phyloP scores from a whole-genome alignment of 208 protist genomes.

The Entamoeba histolytica region DNA sequence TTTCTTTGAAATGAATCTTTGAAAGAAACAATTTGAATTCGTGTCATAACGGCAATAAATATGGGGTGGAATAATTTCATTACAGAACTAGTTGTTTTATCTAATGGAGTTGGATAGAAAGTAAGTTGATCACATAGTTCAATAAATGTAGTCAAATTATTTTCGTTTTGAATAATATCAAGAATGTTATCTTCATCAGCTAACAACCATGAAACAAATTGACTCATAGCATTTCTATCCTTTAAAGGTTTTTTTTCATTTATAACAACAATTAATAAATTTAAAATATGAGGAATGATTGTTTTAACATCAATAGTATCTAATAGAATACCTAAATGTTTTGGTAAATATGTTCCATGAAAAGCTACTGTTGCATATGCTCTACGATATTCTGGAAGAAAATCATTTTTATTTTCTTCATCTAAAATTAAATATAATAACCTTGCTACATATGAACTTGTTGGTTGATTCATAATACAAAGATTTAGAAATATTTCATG shows the following conservation, averaged over 20 bases:
- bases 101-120: neutral
- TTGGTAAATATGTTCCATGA: neutral
- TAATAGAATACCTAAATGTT: neutral
- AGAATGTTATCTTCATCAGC: neutral
- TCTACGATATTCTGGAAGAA: neutral
- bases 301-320: neutral
- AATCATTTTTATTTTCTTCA: neutral
- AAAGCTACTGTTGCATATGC: neutral
- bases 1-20: neutral
- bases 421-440: neutral
- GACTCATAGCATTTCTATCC: neutral
- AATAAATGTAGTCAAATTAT: neutral
- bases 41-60: neutral
- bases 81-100: neutral
- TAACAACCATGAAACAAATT: neutral
- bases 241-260: neutral
- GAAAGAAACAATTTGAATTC: neutral
- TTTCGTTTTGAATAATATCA: neutral
- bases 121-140: neutral
- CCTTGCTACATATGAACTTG: neutral
- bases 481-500: neutral
- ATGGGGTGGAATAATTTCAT: neutral
- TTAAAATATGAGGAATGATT: neutral
- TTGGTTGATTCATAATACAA: neutral
- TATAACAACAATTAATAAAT: neutral